Evolutionary conservation across 1,284 basidiomycete species (phyloP).

Genomic region (Melanopsichium pennsylvanicum): DNA sequence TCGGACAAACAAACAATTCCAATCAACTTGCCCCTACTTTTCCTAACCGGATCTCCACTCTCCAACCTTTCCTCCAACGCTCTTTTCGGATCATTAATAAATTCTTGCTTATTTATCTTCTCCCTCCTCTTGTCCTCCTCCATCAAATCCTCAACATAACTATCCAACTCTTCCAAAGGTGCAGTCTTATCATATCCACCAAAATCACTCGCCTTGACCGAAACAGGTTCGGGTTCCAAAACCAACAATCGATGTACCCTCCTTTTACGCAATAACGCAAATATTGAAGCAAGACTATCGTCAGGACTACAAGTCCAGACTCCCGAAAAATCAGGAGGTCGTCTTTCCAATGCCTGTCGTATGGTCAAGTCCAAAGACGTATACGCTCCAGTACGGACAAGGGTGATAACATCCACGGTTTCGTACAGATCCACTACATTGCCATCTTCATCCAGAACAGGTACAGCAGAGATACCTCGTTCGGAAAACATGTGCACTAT

Average conservation of each 20-base stretch:
- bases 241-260: constrained; percentile 82
- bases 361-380: constrained; percentile 95
- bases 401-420: constrained; percentile 90
- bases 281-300: constrained; percentile 90
- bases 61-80: constrained; percentile 38
- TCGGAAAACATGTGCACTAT: constrained; percentile 99
- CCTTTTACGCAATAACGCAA: constrained; percentile 90
- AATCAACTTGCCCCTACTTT: constrained; percentile 45
- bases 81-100: constrained; percentile 6
- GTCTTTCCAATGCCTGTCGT: constrained; percentile 86
- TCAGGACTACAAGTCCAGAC: constrained; percentile 93
- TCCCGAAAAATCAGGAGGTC: constrained; percentile 88
- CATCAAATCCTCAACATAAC: constrained; percentile 27
- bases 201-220: not conserved
- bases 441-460: constrained; percentile 91
- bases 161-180: constrained; percentile 34
- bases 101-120: constrained; percentile 2
- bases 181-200: constrained; percentile 3
- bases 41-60: constrained; percentile 42
- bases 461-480: constrained; percentile 92
- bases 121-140: constrained; percentile 18
- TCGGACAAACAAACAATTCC: constrained; percentile 63
- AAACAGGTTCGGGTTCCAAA: constrained; percentile 42
- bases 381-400: constrained; percentile 89
- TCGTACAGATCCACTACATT: constrained; percentile 97